Conservation (phyloP, 371 early-diverging fungal species). For the Zopfochytrium polystomum region DNA sequence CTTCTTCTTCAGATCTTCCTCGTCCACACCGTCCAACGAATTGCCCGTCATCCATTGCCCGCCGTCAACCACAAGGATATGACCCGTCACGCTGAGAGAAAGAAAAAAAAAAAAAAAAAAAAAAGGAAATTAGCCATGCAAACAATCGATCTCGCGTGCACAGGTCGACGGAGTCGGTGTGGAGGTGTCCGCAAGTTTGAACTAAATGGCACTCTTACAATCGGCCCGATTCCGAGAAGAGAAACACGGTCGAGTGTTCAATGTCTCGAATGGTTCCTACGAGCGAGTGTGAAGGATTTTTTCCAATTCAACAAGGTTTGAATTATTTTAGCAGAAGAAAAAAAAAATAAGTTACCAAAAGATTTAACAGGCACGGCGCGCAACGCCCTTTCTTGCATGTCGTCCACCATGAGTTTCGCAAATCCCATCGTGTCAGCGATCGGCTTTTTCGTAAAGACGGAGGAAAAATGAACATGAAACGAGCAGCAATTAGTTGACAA, state of each 20-base stretch:
- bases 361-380: constrained; percentile 17
- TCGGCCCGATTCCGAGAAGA: constrained; percentile 62
- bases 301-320: not conserved
- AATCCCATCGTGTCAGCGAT: constrained; percentile 59
- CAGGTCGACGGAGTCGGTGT: not conserved
- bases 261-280: constrained; percentile 65
- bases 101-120: too few relatives aligned
- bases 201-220: constrained; percentile 27
- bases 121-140: too few relatives aligned
- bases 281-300: constrained; percentile 16
- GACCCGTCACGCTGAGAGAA: constrained; percentile 37
- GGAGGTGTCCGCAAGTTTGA: not conserved
- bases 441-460: constrained; percentile 20
- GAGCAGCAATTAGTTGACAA: not conserved
- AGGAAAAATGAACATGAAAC: constrained; percentile 2
- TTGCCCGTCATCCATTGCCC: constrained; percentile 54
- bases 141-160: constrained; percentile 1
- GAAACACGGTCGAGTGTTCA: constrained; percentile 67
- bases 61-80: constrained; percentile 71
- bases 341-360: constrained; percentile 5
- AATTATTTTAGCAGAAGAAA: constrained; percentile 15
- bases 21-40: not conserved
- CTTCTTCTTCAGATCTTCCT: constrained; percentile 14
- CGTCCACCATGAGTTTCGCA: constrained; percentile 21
- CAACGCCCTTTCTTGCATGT: not conserved